phyloP scores from a whole-genome alignment of 805 yeast species.

The Monosporozyma siamensis region DNA sequence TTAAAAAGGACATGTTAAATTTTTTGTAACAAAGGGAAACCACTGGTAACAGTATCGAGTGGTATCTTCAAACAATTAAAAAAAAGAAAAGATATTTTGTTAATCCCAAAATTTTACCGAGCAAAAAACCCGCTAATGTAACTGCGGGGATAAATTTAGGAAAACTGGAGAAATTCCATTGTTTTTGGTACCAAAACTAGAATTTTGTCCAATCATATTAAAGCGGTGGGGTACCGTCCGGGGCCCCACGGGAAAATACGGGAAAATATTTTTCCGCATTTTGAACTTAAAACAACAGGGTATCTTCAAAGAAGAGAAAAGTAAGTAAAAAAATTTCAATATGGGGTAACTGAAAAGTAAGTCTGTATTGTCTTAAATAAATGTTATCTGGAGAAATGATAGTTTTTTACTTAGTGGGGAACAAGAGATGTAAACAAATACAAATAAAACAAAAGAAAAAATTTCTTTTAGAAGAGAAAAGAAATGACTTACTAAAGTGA shows the following conservation, averaged over 20 bases:
- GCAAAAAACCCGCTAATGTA: background rate
- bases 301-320: background rate
- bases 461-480: background rate
- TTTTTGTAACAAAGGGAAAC: too few relatives aligned
- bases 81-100: background rate
- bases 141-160: background rate
- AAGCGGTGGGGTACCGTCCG: background rate
- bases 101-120: background rate
- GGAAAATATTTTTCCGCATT: background rate
- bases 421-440: background rate
- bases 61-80: background rate
- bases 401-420: too few relatives aligned
- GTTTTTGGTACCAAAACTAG: background rate
- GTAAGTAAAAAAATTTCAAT: background rate
- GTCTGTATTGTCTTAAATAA: background rate
- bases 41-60: too few relatives aligned
- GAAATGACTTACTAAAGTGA: background rate
- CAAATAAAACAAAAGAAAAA: background rate
- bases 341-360: background rate
- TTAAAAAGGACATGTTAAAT: too few relatives aligned
- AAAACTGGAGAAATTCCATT: background rate
- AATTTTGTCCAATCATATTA: background rate
- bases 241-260: constrained; percentile 2
- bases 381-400: background rate
- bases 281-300: background rate